Conservation (phyloP, 1,284 basidiomycete species). For the Thecaphora thlaspeos region DNA sequence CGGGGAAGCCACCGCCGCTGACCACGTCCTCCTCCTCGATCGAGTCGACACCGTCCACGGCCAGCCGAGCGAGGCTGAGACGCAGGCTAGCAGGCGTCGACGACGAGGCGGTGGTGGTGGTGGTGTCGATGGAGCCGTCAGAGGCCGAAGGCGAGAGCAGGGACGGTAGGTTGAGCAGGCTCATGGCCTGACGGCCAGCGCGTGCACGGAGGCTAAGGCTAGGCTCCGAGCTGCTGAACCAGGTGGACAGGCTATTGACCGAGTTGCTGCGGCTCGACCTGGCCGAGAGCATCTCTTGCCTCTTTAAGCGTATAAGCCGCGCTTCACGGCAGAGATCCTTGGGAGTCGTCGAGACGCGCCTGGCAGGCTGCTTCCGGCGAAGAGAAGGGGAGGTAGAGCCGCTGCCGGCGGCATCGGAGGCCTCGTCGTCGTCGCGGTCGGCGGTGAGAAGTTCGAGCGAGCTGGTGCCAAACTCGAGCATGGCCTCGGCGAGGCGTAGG, state of each 20-base stretch:
- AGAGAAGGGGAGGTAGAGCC: constrained; percentile 1
- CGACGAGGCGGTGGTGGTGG: background rate
- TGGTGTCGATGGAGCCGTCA: background rate
- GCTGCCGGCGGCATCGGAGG: background rate
- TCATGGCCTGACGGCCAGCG: background rate
- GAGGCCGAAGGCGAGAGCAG: background rate
- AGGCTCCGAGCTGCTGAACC: background rate
- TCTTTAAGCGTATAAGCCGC: constrained; percentile 17
- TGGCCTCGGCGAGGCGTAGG: constrained; percentile 23
- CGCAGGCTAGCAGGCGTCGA: background rate
- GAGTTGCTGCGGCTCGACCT: constrained; percentile 5
- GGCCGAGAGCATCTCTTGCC: constrained; percentile 15
- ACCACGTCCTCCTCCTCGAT: background rate
- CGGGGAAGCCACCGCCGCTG: background rate
- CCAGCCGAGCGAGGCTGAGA: too few species aligned
- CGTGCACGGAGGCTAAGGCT: background rate
- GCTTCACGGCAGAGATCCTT: constrained; percentile 23
- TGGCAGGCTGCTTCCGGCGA: constrained; percentile 14
- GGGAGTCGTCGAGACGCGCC: constrained; percentile 20
- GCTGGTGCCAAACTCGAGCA: constrained; percentile 28
- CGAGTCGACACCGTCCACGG: too few species aligned
- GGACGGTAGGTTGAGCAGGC: background rate
- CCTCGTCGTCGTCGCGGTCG: constrained; percentile 4
- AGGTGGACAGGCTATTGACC: background rate
- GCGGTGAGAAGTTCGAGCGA: constrained; percentile 19